phyloP scores from a whole-genome alignment of 495 filamentous ascomycete genomes.

The Aspergillus diversus region DNA sequence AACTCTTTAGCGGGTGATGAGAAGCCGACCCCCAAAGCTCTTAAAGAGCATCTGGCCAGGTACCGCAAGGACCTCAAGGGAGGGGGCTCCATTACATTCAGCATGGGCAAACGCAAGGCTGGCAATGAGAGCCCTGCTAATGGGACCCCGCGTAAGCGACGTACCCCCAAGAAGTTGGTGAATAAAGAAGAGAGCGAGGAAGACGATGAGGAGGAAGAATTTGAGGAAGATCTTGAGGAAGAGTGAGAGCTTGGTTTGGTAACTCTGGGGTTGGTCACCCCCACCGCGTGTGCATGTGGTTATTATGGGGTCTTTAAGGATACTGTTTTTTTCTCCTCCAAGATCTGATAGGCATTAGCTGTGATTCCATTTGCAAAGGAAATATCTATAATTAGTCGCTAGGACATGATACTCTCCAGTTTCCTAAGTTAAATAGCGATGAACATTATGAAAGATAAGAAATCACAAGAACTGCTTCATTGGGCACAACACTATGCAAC shows the following conservation, averaged over 20 bases:
- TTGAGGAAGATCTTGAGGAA: neutral
- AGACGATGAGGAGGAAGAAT: neutral
- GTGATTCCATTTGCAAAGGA: no score
- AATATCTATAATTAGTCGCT: no score
- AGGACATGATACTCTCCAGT: no score
- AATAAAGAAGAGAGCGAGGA: conserved; percentile 12
- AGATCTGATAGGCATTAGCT: no score
- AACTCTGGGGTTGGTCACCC: neutral
- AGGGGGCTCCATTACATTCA: conserved; percentile 17
- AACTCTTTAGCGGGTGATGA: conserved; percentile 15
- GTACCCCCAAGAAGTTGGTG: neutral
- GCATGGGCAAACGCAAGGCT: conserved; percentile 14
- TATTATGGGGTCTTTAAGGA: no score
- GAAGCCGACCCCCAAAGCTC: conserved; percentile 20
- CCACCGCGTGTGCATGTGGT: neutral
- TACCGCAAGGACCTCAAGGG: conserved; percentile 20
- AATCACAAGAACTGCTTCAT: no score
- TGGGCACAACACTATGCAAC: no score
- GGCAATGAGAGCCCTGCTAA: neutral
- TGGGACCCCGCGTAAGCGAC: neutral
- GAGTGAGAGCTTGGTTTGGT: neutral
- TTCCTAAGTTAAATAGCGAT: no score
- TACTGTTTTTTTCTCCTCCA: no score
- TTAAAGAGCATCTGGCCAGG: conserved; percentile 18
- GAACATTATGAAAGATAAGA: no score